phyloP scores from a whole-genome alignment of 345 rosid species.

The Populus tremula region DNA sequence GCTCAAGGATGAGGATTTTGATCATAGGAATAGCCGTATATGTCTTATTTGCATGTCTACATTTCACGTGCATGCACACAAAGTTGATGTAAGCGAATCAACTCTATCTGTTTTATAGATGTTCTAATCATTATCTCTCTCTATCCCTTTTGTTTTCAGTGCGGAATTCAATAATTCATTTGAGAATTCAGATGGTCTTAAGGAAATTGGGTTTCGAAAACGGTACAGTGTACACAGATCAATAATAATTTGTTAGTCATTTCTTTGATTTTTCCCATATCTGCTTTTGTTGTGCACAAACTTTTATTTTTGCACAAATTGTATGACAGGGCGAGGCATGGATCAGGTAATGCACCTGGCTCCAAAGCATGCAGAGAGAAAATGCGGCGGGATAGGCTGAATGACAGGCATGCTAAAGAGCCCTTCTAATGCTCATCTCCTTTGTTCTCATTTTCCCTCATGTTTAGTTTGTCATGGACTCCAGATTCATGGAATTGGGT shows the following conservation, averaged over 20 bases:
- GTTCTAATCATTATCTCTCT: not conserved
- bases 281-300: not conserved
- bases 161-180: slow-evolving; percentile 31
- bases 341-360: slow-evolving; percentile 6
- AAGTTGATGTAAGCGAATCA: not conserved
- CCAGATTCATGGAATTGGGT: slow-evolving; percentile 37
- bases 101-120: not conserved
- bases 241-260: not conserved
- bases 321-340: slow-evolving; percentile 20
- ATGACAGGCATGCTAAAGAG: slow-evolving; percentile 24
- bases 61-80: not conserved
- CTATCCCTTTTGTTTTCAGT: slow-evolving; percentile 20
- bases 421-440: not conserved
- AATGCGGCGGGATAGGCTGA: slow-evolving; percentile 23
- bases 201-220: slow-evolving; percentile 36
- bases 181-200: slow-evolving; percentile 28
- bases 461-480: not conserved
- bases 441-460: not conserved
- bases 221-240: slow-evolving; percentile 19
- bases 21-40: not conserved
- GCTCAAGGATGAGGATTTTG: not conserved
- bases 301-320: not conserved
- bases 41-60: not conserved
- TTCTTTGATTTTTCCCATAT: not conserved
- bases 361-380: slow-evolving; percentile 31